phyloP scores from a whole-genome alignment of 495 filamentous ascomycete genomes.

The Xylaria castorea region DNA sequence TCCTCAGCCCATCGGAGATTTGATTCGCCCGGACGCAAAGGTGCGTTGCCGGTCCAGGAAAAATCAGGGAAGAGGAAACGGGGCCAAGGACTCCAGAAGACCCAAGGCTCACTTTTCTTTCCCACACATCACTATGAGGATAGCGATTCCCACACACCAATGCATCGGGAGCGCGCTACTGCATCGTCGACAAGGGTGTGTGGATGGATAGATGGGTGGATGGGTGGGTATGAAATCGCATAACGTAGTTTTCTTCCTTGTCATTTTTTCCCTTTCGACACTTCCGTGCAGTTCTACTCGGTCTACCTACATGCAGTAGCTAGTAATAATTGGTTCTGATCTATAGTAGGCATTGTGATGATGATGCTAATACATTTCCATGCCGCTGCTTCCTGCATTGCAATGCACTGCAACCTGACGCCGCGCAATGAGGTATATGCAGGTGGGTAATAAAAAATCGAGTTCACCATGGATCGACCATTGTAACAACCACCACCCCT shows the following conservation, averaged over 20 bases:
- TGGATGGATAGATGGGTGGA: constrained; percentile 4
- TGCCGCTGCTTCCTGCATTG: constrained; percentile 20
- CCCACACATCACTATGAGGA: constrained; percentile 18
- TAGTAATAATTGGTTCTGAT: constrained; percentile 5
- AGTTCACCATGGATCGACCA: constrained; percentile 13
- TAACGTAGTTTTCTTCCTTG: not conserved
- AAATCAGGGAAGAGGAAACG: constrained; percentile 26
- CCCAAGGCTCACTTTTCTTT: constrained; percentile 14
- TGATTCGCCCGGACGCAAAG: constrained; percentile 21
- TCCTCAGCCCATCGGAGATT: constrained; percentile 10
- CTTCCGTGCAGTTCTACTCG: constrained; percentile 20
- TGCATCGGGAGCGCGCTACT: constrained; percentile 38
- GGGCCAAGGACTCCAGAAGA: constrained; percentile 14
- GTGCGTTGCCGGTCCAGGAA: constrained; percentile 20
- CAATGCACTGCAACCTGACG: constrained; percentile 24
- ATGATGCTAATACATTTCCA: not conserved
- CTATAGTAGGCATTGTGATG: constrained; percentile 11
- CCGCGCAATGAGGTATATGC: constrained; percentile 26
- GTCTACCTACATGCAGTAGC: not conserved
- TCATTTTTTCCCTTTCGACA: constrained; percentile 22
- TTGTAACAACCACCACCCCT: constrained; percentile 11
- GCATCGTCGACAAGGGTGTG: constrained; percentile 15
- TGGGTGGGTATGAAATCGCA: not conserved
- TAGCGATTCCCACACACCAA: constrained; percentile 39
- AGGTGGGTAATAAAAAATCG: constrained; percentile 23